phyloP scores from a whole-genome alignment of 306 rosid species.

The Sindora glabra region DNA sequence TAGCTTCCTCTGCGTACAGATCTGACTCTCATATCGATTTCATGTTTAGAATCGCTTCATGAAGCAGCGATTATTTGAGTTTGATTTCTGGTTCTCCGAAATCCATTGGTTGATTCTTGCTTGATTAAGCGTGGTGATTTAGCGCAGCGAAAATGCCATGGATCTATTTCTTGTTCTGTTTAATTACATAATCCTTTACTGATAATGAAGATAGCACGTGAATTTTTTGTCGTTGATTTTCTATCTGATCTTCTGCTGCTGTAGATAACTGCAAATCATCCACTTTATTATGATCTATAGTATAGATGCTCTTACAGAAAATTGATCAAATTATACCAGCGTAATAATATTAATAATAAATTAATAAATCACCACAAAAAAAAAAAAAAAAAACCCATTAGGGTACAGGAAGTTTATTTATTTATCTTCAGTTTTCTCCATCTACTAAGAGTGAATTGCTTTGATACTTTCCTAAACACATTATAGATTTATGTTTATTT shows the following conservation, averaged over 20 bases:
- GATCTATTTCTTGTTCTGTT: neutral
- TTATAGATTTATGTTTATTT: neutral
- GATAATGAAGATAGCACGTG: neutral
- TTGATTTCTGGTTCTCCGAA: neutral
- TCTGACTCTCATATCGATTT: neutral
- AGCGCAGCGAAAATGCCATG: neutral
- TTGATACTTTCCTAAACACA: neutral
- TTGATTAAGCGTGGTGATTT: neutral
- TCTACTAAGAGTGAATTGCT: neutral
- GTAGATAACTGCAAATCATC: neutral
- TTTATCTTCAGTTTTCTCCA: neutral
- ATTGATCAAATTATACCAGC: neutral
- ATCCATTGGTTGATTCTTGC: neutral
- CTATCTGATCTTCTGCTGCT: too few species aligned
- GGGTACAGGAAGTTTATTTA: neutral
- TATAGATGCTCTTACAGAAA: neutral
- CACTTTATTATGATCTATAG: neutral
- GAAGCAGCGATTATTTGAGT: neutral
- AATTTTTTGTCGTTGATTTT: neutral
- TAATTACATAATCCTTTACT: neutral
- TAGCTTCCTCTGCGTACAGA: neutral
- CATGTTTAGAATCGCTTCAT: too few species aligned
- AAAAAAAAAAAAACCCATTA: too few species aligned
- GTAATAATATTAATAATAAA: too few species aligned
- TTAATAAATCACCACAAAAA: too few species aligned